A percentile compares a stretch with the other conserved stretches of the same genome.
Evolutionary conservation across 1,284 basidiomycete genomes (phyloP).

Genomic region (Boletus nobilissimus): DNA sequence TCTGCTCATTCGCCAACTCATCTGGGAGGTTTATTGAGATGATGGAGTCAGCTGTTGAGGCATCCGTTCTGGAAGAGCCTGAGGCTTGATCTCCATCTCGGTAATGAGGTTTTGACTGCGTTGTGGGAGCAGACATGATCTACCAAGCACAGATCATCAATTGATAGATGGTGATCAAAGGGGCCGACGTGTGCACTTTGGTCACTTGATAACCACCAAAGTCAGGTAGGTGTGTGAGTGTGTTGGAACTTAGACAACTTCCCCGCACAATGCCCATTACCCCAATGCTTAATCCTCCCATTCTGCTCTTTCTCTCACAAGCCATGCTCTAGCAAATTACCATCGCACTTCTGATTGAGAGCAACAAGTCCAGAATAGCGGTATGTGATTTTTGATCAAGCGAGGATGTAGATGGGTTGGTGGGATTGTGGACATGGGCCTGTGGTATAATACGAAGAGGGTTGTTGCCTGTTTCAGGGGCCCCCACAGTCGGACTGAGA

Average conservation of each 20-base stretch:
- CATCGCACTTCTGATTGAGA: slow-evolving; percentile 90
- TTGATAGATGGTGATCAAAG: neutral
- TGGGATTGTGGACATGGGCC: slow-evolving; percentile 75
- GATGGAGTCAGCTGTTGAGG: slow-evolving; percentile 85
- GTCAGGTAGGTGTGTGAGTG: slow-evolving; percentile 90
- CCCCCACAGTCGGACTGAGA: slow-evolving; percentile 86
- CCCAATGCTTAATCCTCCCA: slow-evolving; percentile 61
- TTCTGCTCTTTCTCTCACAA: slow-evolving; percentile 76
- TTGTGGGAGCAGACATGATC: slow-evolving; percentile 71
- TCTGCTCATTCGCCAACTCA: slow-evolving; percentile 93
- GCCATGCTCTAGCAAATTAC: slow-evolving; percentile 83
- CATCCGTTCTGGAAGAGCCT: slow-evolving; percentile 66
- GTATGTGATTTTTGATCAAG: slow-evolving; percentile 70
- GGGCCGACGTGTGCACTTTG: slow-evolving; percentile 64
- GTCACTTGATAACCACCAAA: slow-evolving; percentile 90
- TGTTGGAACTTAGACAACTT: slow-evolving; percentile 80
- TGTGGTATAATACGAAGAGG: slow-evolving; percentile 90
- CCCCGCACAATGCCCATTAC: slow-evolving; percentile 91
- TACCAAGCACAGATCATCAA: slow-evolving; percentile 43
- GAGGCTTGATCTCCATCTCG: slow-evolving; percentile 73
- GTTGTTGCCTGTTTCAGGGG: slow-evolving; percentile 88
- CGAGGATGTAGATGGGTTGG: slow-evolving; percentile 55
- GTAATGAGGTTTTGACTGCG: slow-evolving; percentile 52
- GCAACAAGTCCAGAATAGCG: slow-evolving; percentile 82
- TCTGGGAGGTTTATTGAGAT: slow-evolving; percentile 90